Evolutionary conservation across 257 asterid species (phyloP).

Genomic region (Cruciata laevipes): DNA sequence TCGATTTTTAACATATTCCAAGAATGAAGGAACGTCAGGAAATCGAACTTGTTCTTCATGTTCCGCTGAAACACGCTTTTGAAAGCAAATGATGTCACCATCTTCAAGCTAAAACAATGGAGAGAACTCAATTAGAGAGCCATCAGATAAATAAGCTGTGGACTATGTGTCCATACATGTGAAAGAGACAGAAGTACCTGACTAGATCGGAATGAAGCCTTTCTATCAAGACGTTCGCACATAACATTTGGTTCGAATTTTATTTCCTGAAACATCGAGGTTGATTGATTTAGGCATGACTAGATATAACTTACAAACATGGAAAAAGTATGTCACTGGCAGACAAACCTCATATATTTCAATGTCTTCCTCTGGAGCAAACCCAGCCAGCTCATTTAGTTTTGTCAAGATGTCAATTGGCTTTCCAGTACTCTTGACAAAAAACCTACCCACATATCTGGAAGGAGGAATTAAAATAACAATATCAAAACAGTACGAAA

Average conservation of each 20-base stretch:
- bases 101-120: constrained; percentile 64
- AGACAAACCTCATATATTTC: constrained; percentile 82
- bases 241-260: constrained; percentile 90
- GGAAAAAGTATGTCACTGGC: neutral
- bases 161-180: no score
- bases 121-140: neutral
- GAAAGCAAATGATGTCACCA: constrained; percentile 97
- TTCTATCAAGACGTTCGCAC: constrained; percentile 87
- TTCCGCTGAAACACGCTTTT: constrained; percentile 54
- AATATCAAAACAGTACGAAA: constrained; percentile 10
- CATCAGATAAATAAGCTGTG: neutral
- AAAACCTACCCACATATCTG: constrained; percentile 81
- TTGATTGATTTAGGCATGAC: neutral
- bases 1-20: constrained; percentile 93
- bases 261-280: constrained; percentile 49
- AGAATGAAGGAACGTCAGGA: constrained; percentile 75
- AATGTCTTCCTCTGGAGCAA: constrained; percentile 80
- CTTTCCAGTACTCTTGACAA: constrained; percentile 65
- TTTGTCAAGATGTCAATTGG: constrained; percentile 64
- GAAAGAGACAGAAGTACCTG: constrained; percentile 45
- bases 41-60: constrained; percentile 57
- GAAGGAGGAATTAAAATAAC: constrained; percentile 17
- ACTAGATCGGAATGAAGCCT: constrained; percentile 65
- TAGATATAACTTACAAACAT: neutral
- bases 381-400: constrained; percentile 86